Base-by-base conservation (phyloP, 306 rosid species). In the Sicyos edulis region DNA sequence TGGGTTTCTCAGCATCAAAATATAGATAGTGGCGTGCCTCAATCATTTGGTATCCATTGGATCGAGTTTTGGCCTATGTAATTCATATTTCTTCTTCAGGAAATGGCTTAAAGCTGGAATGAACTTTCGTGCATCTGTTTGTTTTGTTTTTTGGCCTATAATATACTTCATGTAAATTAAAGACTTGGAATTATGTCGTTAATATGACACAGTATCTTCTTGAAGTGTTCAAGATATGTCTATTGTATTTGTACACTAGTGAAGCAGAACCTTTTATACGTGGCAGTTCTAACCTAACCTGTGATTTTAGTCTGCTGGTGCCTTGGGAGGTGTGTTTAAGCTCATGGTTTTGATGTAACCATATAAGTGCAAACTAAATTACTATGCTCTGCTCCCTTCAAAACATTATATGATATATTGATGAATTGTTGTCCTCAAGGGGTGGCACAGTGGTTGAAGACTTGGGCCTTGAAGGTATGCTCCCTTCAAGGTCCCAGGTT, bases 261-360 rank as follows among this genome's bases (percentile, higher is more conserved):
- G 62, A 21, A 20, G 34, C 12, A 56, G 62, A 5, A n/a, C 21
- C 22, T 17, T 56, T 19, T 56, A 57, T 57, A 13, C 6, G 10
- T 65, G 54, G 29, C 10, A 19, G 29, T 40, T n/a, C 29, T 42
- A 44, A 54, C n/a, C 26, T 42, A 7, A 54, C 10, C 26, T 65
- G 5, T 65, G 54, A 10, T 42, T 65, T 63, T 65, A 64, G 70
- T 40, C 47, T 61, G 6, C 68, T n/a, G 26, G 70, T 10, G 26
- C 29, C 45, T 5, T 42, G 16, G 45, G 10, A 42, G 51, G 70
- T 42, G 32, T 64, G 52, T 16, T 63, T 63, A 6, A 19, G 4
- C 44, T 17, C 9, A 37, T 40, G n/a, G 44, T 65, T 65, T 42
- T 1, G n/a, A 6, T 19, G 5, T 19, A 10, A 42, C 52, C 29